Conservation (phyloP, 352 stramenopile genomes). For the Plasmopara viticola region DNA sequence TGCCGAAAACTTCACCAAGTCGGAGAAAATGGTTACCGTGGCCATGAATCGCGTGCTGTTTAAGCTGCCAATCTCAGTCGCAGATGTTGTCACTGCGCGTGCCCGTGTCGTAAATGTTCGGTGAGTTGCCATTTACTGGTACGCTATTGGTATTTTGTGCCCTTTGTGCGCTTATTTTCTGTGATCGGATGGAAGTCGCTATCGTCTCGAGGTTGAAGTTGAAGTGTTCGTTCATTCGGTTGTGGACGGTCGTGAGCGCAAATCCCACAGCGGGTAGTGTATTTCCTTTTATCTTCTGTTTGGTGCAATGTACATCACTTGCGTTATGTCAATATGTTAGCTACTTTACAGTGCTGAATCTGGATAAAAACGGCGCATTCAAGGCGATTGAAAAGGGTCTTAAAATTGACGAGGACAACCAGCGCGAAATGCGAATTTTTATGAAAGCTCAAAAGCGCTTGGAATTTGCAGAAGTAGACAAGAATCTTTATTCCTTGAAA, state of each 20-base stretch:
- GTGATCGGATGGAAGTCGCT: constrained; percentile 25
- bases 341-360: constrained; percentile 57
- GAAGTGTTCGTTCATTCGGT: constrained; percentile 47
- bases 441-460: constrained; percentile 55
- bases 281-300: not conserved
- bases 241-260: constrained; percentile 24
- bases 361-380: constrained; percentile 33
- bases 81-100: constrained; percentile 55
- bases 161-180: constrained; percentile 1
- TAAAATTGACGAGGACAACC: constrained; percentile 36
- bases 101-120: constrained; percentile 57
- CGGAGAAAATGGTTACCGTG: constrained; percentile 70
- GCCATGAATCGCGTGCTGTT: constrained; percentile 72
- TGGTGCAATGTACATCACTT: constrained; percentile 1
- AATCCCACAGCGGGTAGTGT: constrained; percentile 49
- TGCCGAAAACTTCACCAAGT: constrained; percentile 65
- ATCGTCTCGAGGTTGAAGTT: constrained; percentile 57
- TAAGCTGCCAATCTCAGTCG: constrained; percentile 51
- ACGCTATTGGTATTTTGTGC: not conserved
- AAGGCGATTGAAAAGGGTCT: constrained; percentile 45
- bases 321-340: constrained; percentile 10
- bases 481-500: constrained; percentile 39
- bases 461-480: constrained; percentile 49
- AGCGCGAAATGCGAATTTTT: constrained; percentile 42
- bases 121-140: constrained; percentile 22